Base-by-base conservation (phyloP, 2,329 filamentous ascomycete species). In the Paraconiothyrium sp. region DNA sequence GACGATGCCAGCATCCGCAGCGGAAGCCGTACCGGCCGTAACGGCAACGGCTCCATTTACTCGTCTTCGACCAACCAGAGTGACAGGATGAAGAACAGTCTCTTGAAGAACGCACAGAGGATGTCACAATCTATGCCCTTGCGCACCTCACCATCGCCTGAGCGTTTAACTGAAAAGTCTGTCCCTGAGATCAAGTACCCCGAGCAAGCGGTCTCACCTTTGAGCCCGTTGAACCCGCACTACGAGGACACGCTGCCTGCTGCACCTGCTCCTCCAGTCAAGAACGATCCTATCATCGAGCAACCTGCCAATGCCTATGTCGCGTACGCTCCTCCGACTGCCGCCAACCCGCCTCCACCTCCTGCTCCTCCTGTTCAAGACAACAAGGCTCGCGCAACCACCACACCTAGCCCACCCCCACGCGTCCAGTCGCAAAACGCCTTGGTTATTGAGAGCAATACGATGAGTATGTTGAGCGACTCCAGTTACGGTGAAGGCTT, bases 121-220 rank as follows among this genome's bases (percentile, higher is more conserved):
- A 88, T 88, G 83, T 87, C 87, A 10, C 82, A 81, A 10, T 85
- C 85, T 3, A 77, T 81, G 49, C 83, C 84, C n/a, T 77, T 79
- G 14, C 73, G 76, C 58, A 11, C 41, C n/a, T 56, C 54, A 32
- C 16, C 54, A 16, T 48, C 54, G 20, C 54, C 54, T 10, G 75
- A 76, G 63, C 77, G 79, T 54, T 78, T 80, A 1, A 67, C 77
- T 57, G 66, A 76, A 44, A 64, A 65, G 14, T 62, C 61, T n/a
- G 68, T 71, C 2, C 73, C 76, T 49, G 75, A 77, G 46, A 69
- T 78, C 51, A 72, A 76, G 51, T 77, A 78, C 46, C 74, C 74
- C 14, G 76, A 76, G n/a, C 71, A 74, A 8, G 68, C 67, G 32
- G 67, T 67, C 24, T 56, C 65, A 30, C 64, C 70, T n/a, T 64